Evolutionary conservation across 2,329 filamentous ascomycete species (phyloP).

Genomic region (Colletotrichum nymphaeae): DNA sequence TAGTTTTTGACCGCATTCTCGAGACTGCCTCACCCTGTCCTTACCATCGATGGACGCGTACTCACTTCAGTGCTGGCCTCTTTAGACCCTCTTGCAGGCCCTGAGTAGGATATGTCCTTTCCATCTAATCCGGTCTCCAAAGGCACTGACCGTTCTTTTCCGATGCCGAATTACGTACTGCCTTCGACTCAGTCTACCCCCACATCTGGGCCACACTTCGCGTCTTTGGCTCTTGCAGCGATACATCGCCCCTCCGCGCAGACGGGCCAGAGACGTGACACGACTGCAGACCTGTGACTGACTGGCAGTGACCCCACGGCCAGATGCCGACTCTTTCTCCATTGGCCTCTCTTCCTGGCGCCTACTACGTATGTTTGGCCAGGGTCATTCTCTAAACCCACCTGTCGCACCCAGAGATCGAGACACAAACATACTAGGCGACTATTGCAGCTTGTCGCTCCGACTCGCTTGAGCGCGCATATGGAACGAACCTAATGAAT

Average conservation of each 20-base stretch:
- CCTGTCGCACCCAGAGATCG: neutral
- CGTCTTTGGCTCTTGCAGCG: neutral
- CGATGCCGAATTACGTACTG: conserved; percentile 12
- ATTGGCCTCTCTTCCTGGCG: neutral
- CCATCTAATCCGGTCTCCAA: neutral
- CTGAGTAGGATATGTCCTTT: neutral
- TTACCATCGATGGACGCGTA: neutral
- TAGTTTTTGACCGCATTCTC: neutral
- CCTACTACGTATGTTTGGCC: neutral
- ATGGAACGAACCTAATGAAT: neutral
- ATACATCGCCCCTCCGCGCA: neutral
- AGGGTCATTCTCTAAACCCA: neutral
- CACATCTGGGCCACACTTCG: conserved; percentile 15
- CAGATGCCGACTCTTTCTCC: neutral
- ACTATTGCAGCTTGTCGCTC: neutral
- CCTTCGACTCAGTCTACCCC: conserved; percentile 26
- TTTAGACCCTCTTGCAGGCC: neutral
- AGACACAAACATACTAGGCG: neutral
- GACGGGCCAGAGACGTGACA: conserved; percentile 7
- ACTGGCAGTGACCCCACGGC: conserved; percentile 3
- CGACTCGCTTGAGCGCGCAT: neutral
- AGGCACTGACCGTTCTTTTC: neutral
- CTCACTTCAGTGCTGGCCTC: neutral
- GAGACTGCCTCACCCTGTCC: neutral
- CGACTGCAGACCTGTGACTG: neutral